Percentiles rank a stretch among this genome's conserved stretches.
These are phyloP conservation scores for Mortierella antarctica DNA, from an alignment of 192 early-diverging fungal genomes.

Conservation along the genomic window DNA sequence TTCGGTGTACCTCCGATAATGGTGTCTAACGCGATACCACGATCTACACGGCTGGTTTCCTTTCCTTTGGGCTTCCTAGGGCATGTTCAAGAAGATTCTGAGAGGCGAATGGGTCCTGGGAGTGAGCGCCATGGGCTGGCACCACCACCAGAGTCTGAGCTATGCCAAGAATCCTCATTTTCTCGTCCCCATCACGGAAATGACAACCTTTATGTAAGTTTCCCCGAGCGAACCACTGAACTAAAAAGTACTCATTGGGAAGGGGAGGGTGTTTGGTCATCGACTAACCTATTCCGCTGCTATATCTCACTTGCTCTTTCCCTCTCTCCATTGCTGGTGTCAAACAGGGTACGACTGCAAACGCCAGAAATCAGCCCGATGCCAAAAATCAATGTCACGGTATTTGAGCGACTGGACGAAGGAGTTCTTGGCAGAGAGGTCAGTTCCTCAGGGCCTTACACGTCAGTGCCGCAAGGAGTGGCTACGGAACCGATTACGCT, in stretches of 20 bases:
- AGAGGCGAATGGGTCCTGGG: slow-evolving; percentile 68
- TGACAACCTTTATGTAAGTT: slow-evolving; percentile 69
- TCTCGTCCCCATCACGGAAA: slow-evolving; percentile 64
- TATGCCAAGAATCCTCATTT: slow-evolving; percentile 77
- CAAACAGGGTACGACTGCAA: slow-evolving; percentile 71
- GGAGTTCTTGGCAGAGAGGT: slow-evolving; percentile 64
- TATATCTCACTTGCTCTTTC: neutral
- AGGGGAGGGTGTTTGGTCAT: neutral
- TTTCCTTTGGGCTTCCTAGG: slow-evolving; percentile 34
- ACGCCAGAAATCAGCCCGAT: slow-evolving; percentile 70
- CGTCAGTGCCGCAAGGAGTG: slow-evolving; percentile 56
- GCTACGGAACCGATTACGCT: slow-evolving; percentile 59
- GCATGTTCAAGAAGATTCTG: slow-evolving; percentile 72
- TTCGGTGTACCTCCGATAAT: no score
- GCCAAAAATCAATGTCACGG: slow-evolving; percentile 75
- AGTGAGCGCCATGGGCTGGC: slow-evolving; percentile 69
- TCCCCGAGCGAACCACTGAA: neutral
- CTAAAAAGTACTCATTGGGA: neutral
- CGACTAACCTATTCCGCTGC: neutral
- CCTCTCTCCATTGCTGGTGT: neutral
- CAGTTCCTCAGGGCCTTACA: slow-evolving; percentile 68
- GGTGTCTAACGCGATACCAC: neutral
- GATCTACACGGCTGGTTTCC: neutral
- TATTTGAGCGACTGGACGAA: slow-evolving; percentile 68
- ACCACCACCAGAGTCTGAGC: slow-evolving; percentile 57